Evolutionary conservation across 2,329 filamentous ascomycete genomes (phyloP).

Genomic region (Tolypocladium tropicale): DNA sequence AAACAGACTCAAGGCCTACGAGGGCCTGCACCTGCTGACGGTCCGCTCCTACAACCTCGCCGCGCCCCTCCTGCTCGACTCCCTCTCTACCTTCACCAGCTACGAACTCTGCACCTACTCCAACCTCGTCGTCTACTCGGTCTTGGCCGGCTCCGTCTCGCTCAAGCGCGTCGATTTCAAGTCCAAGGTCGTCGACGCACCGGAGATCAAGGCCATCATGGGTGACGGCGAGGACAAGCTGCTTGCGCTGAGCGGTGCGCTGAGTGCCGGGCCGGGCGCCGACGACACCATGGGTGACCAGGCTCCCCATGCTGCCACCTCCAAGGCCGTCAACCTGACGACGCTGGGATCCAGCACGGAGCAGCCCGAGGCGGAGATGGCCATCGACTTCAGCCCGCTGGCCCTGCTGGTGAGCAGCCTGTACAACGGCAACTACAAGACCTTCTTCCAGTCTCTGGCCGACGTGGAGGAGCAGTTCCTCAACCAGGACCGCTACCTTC

Average conservation of each 20-base stretch:
- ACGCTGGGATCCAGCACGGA: conserved; percentile 64
- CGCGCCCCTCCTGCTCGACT: conserved; percentile 89
- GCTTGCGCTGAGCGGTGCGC: conserved; percentile 66
- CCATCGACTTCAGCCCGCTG: conserved; percentile 82
- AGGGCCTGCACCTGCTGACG: conserved; percentile 86
- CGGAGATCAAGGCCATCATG: conserved; percentile 95
- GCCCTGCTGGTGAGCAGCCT: conserved; percentile 82
- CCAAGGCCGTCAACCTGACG: conserved; percentile 77
- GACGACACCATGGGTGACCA: conserved; percentile 64
- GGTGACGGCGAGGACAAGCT: conserved; percentile 84
- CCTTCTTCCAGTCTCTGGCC: conserved; percentile 84
- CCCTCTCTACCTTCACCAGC: conserved; percentile 93
- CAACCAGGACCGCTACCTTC: conserved; percentile 85
- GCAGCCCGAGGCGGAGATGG: conserved; percentile 66
- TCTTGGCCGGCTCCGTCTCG: conserved; percentile 86
- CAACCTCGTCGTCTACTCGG: conserved; percentile 86
- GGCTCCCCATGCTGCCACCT: conserved; percentile 35
- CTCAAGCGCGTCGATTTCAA: conserved; percentile 98
- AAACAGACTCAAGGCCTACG: conserved; percentile 97
- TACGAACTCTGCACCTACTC: conserved; percentile 98
- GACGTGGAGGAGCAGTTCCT: conserved; percentile 90
- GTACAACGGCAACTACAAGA: conserved; percentile 89
- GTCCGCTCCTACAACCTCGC: conserved; percentile 83
- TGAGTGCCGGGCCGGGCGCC: conserved; percentile 71
- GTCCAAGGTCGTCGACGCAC: conserved; percentile 94